A percentile compares a stretch with the other conserved stretches of the same genome.
phyloP scores from a whole-genome alignment of 192 early-diverging fungal species.

The Jimgerdemannia flammicorona region DNA sequence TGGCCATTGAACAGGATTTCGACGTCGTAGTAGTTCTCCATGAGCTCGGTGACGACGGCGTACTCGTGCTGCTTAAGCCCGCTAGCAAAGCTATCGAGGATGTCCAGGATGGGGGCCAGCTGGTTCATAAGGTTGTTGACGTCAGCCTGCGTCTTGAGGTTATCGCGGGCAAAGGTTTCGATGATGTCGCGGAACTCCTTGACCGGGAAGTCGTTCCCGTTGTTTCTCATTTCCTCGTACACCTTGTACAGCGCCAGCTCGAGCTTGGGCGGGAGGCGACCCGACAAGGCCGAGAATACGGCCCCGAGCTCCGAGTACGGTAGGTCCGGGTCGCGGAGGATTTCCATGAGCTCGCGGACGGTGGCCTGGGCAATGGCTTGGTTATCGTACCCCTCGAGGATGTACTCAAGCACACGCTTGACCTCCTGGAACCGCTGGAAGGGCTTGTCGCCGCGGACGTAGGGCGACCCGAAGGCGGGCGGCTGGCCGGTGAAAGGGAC shows the following conservation, averaged over 20 bases:
- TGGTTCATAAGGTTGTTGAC: constrained; percentile 53
- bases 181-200: constrained; percentile 62
- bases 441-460: constrained; percentile 81
- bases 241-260: constrained; percentile 51
- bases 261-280: constrained; percentile 79
- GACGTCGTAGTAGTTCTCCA: constrained; percentile 82
- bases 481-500: constrained; percentile 78
- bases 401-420: constrained; percentile 62
- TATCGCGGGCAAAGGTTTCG: constrained; percentile 39
- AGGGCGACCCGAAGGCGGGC: constrained; percentile 68
- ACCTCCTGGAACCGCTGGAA: constrained; percentile 75
- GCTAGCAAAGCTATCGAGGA: constrained; percentile 65
- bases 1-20: constrained; percentile 78
- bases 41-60: constrained; percentile 62
- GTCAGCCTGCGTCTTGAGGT: constrained; percentile 61
- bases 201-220: constrained; percentile 65
- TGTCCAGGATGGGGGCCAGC: constrained; percentile 60
- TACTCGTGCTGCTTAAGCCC: constrained; percentile 79
- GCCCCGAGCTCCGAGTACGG: constrained; percentile 82
- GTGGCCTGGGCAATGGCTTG: constrained; percentile 63
- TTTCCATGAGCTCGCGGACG: constrained; percentile 70
- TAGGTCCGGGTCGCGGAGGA: constrained; percentile 72
- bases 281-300: constrained; percentile 76
- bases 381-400: constrained; percentile 88
- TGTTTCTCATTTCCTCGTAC: constrained; percentile 32